These are phyloP conservation scores for Crithidia thermophila DNA, from an alignment of 208 protist species.

Conservation along the genomic window DNA sequence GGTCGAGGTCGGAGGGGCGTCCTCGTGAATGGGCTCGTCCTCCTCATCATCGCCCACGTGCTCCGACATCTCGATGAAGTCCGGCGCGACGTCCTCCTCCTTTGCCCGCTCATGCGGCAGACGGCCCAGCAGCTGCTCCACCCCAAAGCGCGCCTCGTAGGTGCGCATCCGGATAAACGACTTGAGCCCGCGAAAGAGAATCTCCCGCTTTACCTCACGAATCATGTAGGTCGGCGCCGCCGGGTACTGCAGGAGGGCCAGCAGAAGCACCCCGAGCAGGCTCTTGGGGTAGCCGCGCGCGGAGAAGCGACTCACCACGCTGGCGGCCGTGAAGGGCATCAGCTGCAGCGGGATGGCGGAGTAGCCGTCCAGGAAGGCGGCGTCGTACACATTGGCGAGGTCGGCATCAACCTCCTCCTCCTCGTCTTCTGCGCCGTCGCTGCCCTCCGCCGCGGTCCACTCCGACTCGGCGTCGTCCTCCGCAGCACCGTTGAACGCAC, in stretches of 20 bases:
- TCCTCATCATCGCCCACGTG: not conserved
- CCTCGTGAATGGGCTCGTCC: not conserved
- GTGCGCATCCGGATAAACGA: slow-evolving; percentile 31
- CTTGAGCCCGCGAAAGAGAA: slow-evolving; percentile 46
- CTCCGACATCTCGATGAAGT: not conserved
- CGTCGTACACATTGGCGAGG: not conserved
- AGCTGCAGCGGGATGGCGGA: not conserved
- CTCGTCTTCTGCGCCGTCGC: not conserved
- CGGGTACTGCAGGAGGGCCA: slow-evolving; percentile 40
- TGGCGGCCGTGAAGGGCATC: slow-evolving; percentile 28
- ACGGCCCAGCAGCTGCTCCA: slow-evolving; percentile 26
- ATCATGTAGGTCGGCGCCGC: slow-evolving; percentile 39
- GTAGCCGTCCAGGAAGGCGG: not conserved
- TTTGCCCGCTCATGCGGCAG: slow-evolving; percentile 17
- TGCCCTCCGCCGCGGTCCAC: not conserved
- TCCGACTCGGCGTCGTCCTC: not conserved
- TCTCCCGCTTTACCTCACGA: slow-evolving; percentile 52
- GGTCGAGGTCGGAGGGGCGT: not conserved
- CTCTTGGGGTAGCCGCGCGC: slow-evolving; percentile 47
- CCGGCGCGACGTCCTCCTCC: slow-evolving; percentile 9
- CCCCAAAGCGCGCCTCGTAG: slow-evolving; percentile 45
- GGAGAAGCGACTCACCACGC: slow-evolving; percentile 42
- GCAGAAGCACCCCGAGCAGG: slow-evolving; percentile 43
- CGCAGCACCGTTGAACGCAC: too few relatives aligned
- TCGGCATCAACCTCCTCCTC: not conserved